phyloP scores from a whole-genome alignment of 768 basidiomycete genomes.

The Gyrodon lividus region DNA sequence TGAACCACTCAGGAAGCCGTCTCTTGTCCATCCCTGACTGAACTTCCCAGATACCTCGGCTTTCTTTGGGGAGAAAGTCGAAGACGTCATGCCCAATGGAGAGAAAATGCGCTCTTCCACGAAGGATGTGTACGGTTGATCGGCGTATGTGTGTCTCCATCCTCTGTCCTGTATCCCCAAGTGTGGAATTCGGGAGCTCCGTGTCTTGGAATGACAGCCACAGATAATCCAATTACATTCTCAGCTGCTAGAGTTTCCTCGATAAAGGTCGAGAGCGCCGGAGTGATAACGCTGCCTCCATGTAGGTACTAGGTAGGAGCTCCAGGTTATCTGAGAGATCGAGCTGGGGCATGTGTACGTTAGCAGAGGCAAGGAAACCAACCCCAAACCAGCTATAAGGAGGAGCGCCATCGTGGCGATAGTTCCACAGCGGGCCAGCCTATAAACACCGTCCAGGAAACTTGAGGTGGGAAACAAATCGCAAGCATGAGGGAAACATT shows the following conservation, averaged over 20 bases:
- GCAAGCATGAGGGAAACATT: neutral
- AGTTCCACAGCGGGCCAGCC: too few species aligned
- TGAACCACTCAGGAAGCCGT: slow-evolving; percentile 35
- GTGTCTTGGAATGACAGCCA: slow-evolving; percentile 26
- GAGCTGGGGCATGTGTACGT: slow-evolving; percentile 6
- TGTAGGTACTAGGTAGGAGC: neutral
- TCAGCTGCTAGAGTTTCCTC: slow-evolving; percentile 15
- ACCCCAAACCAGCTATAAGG: slow-evolving; percentile 8
- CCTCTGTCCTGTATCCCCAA: slow-evolving; percentile 38
- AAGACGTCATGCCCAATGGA: slow-evolving; percentile 40
- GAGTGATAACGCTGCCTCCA: slow-evolving; percentile 11
- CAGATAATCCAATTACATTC: slow-evolving; percentile 32
- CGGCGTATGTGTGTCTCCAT: slow-evolving; percentile 33
- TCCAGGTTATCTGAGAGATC: slow-evolving; percentile 3
- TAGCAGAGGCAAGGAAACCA: slow-evolving; percentile 11
- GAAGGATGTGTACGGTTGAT: slow-evolving; percentile 36
- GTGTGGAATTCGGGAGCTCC: slow-evolving; percentile 30
- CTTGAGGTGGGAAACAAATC: neutral
- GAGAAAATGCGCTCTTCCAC: slow-evolving; percentile 41
- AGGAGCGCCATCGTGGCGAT: slow-evolving; percentile 5
- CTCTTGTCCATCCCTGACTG: slow-evolving; percentile 34
- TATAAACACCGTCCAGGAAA: neutral
- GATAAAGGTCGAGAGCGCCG: slow-evolving; percentile 19
- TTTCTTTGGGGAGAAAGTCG: slow-evolving; percentile 36
- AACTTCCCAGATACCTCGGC: slow-evolving; percentile 34